A percentile compares a stretch with the other conserved stretches of the same genome.
Evolutionary conservation across 805 yeast species (phyloP).

Genomic region (Wickerhamomyces sydowiorum): DNA sequence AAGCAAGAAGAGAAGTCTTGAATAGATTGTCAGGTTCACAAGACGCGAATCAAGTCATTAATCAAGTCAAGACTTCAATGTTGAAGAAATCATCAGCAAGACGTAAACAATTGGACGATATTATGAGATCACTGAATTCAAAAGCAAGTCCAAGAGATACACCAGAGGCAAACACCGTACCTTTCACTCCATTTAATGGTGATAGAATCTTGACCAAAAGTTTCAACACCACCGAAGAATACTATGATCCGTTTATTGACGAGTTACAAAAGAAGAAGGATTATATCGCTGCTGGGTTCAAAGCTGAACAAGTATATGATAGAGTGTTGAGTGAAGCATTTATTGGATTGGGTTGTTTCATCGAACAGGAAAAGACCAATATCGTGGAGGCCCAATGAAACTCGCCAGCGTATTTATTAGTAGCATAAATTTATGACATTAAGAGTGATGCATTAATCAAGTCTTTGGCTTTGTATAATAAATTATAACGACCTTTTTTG

Average conservation of each 20-base stretch:
- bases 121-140: conserved; percentile 30
- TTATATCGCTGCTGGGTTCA: conserved; percentile 83
- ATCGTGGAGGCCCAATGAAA: conserved; percentile 7
- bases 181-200: conserved; percentile 94
- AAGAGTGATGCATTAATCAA: conserved; percentile 85
- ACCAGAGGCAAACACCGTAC: conserved; percentile 30
- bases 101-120: conserved; percentile 41
- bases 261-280: conserved; percentile 51
- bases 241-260: conserved; percentile 61
- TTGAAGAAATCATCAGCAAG: conserved; percentile 61
- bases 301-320: conserved; percentile 60
- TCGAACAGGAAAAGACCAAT: conserved; percentile 48
- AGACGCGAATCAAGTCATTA: conserved; percentile 43
- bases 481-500: too few relatives aligned
- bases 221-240: conserved; percentile 42
- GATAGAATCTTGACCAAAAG: conserved; percentile 58
- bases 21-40: conserved; percentile 43
- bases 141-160: conserved; percentile 7
- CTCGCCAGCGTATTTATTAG: too few relatives aligned
- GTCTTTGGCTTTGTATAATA: too few relatives aligned
- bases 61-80: conserved; percentile 45
- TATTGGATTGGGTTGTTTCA: conserved; percentile 78
- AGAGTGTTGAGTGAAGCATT: conserved; percentile 85
- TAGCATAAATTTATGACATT: too few relatives aligned
- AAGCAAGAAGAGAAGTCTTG: conserved; percentile 51